phyloP scores from a whole-genome alignment of 1,284 basidiomycete genomes.

The Marasmius fiardii region DNA sequence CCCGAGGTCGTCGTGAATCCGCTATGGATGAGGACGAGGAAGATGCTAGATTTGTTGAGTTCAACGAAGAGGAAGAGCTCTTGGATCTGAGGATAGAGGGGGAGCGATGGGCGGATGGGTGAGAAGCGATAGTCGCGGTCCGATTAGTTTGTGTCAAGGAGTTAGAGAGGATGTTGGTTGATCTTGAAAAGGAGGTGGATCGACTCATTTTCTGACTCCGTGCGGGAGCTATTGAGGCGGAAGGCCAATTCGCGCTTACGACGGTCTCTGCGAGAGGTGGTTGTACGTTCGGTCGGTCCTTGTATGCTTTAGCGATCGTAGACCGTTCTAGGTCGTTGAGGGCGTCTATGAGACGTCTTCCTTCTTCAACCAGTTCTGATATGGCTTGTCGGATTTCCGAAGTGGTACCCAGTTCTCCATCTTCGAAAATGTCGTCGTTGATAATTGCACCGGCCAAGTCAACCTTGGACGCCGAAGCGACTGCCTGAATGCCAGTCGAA shows the following conservation, averaged over 20 bases:
- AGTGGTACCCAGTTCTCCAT: slow-evolving; percentile 46
- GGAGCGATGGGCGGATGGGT: background rate
- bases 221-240: slow-evolving; percentile 13
- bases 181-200: background rate
- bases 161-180: background rate
- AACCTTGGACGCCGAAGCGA: background rate
- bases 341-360: slow-evolving; percentile 58
- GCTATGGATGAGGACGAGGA: background rate
- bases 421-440: slow-evolving; percentile 37
- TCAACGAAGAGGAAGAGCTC: slow-evolving; percentile 9
- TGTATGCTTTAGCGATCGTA: slow-evolving; percentile 47
- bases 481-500: background rate
- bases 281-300: slow-evolving; percentile 28
- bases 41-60: no score
- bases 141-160: background rate
- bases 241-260: slow-evolving; percentile 18
- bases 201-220: background rate
- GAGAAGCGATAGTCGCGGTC: slow-evolving; percentile 1
- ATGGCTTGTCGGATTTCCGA: slow-evolving; percentile 62
- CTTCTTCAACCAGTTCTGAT: slow-evolving; percentile 60
- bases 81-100: slow-evolving; percentile 8
- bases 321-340: slow-evolving; percentile 66
- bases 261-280: slow-evolving; percentile 18
- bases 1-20: no score
- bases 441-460: slow-evolving; percentile 8